A percentile compares a stretch with the other conserved stretches of the same genome.
Evolutionary conservation across 371 early-diverging fungal genomes (phyloP).

Genomic region (Mucor lusitanicus): DNA sequence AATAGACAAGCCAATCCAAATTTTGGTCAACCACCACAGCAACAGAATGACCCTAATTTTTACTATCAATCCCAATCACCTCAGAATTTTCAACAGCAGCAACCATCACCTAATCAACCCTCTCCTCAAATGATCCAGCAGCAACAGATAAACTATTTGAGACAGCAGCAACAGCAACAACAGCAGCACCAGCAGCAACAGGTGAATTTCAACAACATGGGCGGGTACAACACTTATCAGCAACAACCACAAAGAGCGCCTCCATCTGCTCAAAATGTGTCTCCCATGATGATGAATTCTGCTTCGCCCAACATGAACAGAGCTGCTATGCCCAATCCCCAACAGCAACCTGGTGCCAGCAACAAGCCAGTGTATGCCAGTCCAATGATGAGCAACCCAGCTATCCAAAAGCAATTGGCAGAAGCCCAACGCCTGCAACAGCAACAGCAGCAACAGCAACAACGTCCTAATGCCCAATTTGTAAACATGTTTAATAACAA

Average conservation of each 20-base stretch:
- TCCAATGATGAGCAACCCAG: constrained; percentile 7
- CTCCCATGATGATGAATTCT: constrained; percentile 20
- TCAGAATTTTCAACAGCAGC: constrained; percentile 7
- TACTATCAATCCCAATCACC: constrained; percentile 14
- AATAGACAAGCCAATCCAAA: neutral
- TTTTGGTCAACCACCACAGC: constrained; percentile 8
- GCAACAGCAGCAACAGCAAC: neutral
- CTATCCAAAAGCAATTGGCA: constrained; percentile 8
- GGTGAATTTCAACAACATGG: constrained; percentile 12
- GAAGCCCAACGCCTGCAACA: neutral
- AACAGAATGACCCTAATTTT: constrained; percentile 15
- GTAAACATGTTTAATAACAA: neutral
- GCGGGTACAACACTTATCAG: constrained; percentile 11
- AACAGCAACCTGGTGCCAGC: constrained; percentile 1
- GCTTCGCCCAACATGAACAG: constrained; percentile 8
- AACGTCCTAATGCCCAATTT: neutral
- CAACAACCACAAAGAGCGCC: constrained; percentile 18
- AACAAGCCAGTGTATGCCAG: neutral
- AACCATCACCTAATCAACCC: constrained; percentile 7
- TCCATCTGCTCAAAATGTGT: constrained; percentile 8
- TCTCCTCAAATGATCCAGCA: constrained; percentile 19
- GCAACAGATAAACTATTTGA: constrained; percentile 9
- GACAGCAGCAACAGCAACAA: constrained; percentile 18
- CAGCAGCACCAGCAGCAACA: constrained; percentile 20
- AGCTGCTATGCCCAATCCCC: constrained; percentile 1